Conservation (phyloP, 2,329 filamentous ascomycete genomes). For the Fusarium musae region DNA sequence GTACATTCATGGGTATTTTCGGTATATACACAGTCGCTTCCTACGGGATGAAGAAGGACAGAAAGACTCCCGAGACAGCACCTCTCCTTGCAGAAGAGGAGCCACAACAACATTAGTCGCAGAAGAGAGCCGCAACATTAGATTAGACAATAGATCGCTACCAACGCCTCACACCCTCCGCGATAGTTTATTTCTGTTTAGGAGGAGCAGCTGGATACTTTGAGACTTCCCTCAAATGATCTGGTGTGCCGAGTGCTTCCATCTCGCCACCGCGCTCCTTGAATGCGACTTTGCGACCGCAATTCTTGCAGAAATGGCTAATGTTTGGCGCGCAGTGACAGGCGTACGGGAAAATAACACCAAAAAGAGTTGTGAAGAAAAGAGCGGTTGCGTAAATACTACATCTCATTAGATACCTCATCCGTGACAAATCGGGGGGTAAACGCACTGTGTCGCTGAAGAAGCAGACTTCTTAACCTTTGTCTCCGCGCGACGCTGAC, state of each 20-base stretch:
- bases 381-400: constrained; percentile 30
- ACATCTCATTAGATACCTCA: background rate
- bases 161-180: constrained; percentile 1
- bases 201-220: constrained; percentile 31
- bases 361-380: constrained; percentile 41
- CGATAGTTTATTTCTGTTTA: background rate
- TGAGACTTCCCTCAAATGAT: constrained; percentile 41
- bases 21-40: constrained; percentile 75
- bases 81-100: constrained; percentile 33
- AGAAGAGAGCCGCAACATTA: background rate
- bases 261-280: constrained; percentile 26
- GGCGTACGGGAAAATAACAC: constrained; percentile 38
- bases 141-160: constrained; percentile 11
- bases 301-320: constrained; percentile 43
- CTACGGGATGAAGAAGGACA: constrained; percentile 61
- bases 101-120: background rate
- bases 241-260: constrained; percentile 40
- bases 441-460: constrained; percentile 39
- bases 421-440: no score
- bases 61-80: constrained; percentile 37
- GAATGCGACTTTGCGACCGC: constrained; percentile 41
- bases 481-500: constrained; percentile 35
- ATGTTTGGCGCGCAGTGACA: constrained; percentile 38
- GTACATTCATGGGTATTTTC: constrained; percentile 73
- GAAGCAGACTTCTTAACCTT: constrained; percentile 38